Base-by-base conservation (phyloP, 805 yeast species). In the Yueomyces sp. region DNA sequence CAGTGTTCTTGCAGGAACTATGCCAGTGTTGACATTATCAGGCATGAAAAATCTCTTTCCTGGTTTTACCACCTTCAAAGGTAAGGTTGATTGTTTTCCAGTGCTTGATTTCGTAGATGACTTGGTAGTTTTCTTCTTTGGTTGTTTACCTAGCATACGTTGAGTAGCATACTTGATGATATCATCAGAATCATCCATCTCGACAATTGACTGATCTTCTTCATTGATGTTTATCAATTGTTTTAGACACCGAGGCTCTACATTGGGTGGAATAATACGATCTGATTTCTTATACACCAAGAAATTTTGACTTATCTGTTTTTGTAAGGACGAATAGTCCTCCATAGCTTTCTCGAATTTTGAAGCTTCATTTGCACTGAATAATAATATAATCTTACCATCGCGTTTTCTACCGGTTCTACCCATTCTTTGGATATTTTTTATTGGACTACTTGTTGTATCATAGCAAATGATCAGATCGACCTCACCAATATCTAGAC, bases 401-500 rank as follows among this genome's bases (percentile, higher is more conserved):
- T 84, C 86, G 52, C 96, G 68, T 56, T 86, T 85, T 64, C 99
- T 79, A 26, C 98, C 99, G 0, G 99, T 92, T 65, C 99, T 77
- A 29, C 99, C 99, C 94, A 92, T 86, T 52, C 99, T 68, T 59
- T 92, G 99, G 37, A 92, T 74, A 52, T 84, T 87, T 46, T 94
- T 85, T 45, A 92, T 90, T 0, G 97, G 96, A 39, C 95, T 85
- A 30, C 87, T 72, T 0, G 96, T 87, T 0, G 95, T 85, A 55
- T 92, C 98, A 62, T 78, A 92, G 57, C 96, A 88, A 5, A 92
- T 72, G 51, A 92, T 90, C 53, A 92, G 59, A 61, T 92, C 98
- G 43, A 92, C 99, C 59, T 94, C 96, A 32, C 98, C 98, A 51
- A 92, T 94, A 67, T 92, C 98, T 50, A 92, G 70, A 39, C 99